Conservation (phyloP, 805 yeast genomes). For the Diddensiella transvaalensis region DNA sequence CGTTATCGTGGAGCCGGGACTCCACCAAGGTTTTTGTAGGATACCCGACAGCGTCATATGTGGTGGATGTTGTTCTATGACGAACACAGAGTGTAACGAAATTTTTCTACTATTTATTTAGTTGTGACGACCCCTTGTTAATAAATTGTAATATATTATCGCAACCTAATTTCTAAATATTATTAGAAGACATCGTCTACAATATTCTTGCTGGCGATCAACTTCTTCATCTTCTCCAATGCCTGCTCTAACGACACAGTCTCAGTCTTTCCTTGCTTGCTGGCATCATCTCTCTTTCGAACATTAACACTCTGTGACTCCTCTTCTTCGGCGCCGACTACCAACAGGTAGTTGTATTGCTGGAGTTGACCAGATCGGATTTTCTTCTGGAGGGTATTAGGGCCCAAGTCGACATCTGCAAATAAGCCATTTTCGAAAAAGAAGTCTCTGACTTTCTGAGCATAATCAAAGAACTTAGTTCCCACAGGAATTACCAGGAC, state of each 20-base stretch:
- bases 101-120: not conserved
- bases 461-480: conserved; percentile 87
- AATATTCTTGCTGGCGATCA: conserved; percentile 54
- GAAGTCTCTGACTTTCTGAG: conserved; percentile 68
- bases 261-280: conserved; percentile 85
- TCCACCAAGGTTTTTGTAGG: conserved; percentile 21
- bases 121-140: not conserved
- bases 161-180: not conserved
- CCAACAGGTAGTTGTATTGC: conserved; percentile 92
- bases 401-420: conserved; percentile 89
- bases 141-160: not conserved
- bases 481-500: conserved; percentile 95
- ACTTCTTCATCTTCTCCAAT: conserved; percentile 58
- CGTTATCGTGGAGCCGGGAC: conserved; percentile 22
- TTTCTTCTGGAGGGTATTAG: conserved; percentile 97
- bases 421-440: conserved; percentile 69
- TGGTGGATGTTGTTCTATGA: conserved; percentile 5
- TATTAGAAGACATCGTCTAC: conserved; percentile 17
- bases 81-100: not conserved
- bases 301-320: conserved; percentile 77
- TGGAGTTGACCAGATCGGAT: conserved; percentile 93
- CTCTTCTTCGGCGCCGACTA: conserved; percentile 96
- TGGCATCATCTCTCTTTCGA: conserved; percentile 89
- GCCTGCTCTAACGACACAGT: conserved; percentile 72
- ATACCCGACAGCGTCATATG: conserved; percentile 16